Evolutionary conservation across 495 filamentous ascomycete genomes (phyloP), one percentile per base, ranked within the genome.

Genomic region (Trichoderma parareesei): DNA sequence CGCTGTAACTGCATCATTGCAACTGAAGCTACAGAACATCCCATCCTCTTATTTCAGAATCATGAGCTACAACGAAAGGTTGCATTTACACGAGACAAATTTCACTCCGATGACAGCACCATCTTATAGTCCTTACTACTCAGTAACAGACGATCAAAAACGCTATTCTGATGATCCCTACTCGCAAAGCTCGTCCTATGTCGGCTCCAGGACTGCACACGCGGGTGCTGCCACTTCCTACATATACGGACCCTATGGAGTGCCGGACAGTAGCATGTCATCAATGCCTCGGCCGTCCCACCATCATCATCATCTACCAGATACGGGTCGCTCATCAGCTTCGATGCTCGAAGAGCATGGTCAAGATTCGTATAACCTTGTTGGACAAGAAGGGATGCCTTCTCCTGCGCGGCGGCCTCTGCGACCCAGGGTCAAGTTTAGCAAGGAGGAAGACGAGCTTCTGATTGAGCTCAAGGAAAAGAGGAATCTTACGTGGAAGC

Each of bases 401-500:
- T 75, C 79, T 14, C 91, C 90, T 37, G 90, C 89, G 20, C 84
- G 86, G 41, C 75, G 86, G 67, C 92, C 92, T 13, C 85, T 86
- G 64, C 90, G 90, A 4, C 91, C 91, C 18, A 95, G 95, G 74
- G 76, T 93, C 65, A 95, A 93, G 69, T 96, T 96, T 70, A 95
- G 91, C 1, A 85, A 89, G 49, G 91, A 93, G 74, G 92, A 96
- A 71, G 92, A 97, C 74, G 83, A 85, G 61, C 77, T 93, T 61
- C 77, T 97, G 46, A 85, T 96, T 20, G 90, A 93, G 65, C 77
- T 97, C 62, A 97, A 97, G 74, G 92, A 97, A 76, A 90, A 92
- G 66, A 93, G 92, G 73, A 89, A 88, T 68, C 81, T 97, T 69
- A 92, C 92, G 9, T 97, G 92, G 92, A 95, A 94, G 72, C 92